Evolutionary conservation across 2,329 filamentous ascomycete genomes (phyloP), one percentile per base, ranked within the genome.

Genomic region (Ophioceras dolichostomum): DNA sequence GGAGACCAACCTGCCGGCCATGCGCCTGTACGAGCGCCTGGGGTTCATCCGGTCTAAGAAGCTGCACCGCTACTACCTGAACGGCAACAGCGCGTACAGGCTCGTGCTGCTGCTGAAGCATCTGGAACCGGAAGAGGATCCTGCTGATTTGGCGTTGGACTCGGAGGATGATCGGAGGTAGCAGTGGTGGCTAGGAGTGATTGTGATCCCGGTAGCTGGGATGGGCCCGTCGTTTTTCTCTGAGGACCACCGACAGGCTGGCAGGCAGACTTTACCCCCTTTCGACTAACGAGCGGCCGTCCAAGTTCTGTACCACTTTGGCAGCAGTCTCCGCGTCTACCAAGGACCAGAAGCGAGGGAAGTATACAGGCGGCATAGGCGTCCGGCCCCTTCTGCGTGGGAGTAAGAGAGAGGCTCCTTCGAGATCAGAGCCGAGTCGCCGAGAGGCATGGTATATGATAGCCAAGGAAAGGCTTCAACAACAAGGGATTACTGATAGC

Each of bases 21-120:
- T 96, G 65, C 83, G 86, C 45, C 65, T 98, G 9, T 98, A 98
- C 58, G 89, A 98, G 58, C 71, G 87, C 1, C 67, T 98, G 7
- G 91, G 91, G 0, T 98, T 98, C 52, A 59, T 96, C 17, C 71
- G 89, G 36, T 94, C 85, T 42, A 98, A 98, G 60, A 83, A 87
- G 42, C 61, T 98, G 37, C 88, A 96, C 58, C 72, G 91, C 31
- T 98, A 98, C 55, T 98, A 98, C 50, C 64, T 98, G 29, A 98
- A 96, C 53, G 91, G 91, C 10, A 98, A 86, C 55, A 94, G 87
- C 39, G 91, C 91, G 2, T 98, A 91, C 56, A 73, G 91, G 30
- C 65, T 98, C 36, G 78, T 96, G 6, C 59, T 98, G 27, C 80
- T 88, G 44, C 62, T 95, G 37, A 88, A 82, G 53, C 49, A 61